Evolutionary conservation across 768 basidiomycete species (phyloP), one percentile per base, ranked within the genome.

Genomic region (Podaxis mareebaensis): DNA sequence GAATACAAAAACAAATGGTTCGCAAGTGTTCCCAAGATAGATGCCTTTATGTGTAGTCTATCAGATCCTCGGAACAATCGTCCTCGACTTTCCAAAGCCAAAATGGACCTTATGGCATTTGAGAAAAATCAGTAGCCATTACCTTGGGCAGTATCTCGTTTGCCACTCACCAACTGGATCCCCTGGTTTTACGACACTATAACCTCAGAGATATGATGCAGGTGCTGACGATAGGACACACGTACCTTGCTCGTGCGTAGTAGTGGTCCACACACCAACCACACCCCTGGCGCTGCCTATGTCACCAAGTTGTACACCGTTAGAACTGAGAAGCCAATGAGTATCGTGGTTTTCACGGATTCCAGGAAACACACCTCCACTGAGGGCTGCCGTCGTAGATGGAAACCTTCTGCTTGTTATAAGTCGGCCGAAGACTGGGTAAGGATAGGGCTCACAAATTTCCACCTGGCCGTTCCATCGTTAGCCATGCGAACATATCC

Each of bases 201-300:
- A 7, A 26, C 26, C 22, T 56, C 12, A 28, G 30, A 60, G 1
- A 24, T 20, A 48, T 22, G 24, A 59, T 48, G 28, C 17, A 60
- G 46, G 53, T 53, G 39, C 33, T 56, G 54, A 60, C 5, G 24
- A 38, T 36, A 24, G 42, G n/a, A 54, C 17, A 15, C 28, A 65
- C 67, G 46, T 62, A 85, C 86, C 83, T 63, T 78, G 78, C 58
- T 84, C 84, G 65, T 90, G 90, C 62, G 76, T 70, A 4, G 81
- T 83, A 1, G 87, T 85, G 4, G 85, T 85, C 90, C 90, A 93
- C 7, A 82, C 77, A 4, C 91, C 90, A 30, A 86, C 79, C 24
- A 91, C 76, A 5, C 91, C 91, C 49, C 80, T 80, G 11, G 86
- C 86, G 70, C 89, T 90, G 30, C 81, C 85, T 17, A 86, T 76